Evolutionary conservation across 164 flowering plant species (phyloP).

Genomic region (Paratinospora sagittata): DNA sequence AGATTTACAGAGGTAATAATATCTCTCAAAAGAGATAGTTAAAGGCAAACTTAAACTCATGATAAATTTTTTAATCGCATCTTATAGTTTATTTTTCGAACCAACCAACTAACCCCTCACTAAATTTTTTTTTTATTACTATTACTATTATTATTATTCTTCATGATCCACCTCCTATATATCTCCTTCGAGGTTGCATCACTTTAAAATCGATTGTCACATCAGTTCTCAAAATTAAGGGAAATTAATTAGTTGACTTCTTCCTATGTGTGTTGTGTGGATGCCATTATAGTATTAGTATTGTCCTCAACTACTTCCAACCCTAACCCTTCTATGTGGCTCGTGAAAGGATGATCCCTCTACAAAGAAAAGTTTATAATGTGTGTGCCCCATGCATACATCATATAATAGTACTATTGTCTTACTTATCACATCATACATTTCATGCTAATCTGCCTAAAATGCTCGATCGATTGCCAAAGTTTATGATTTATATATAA

Average conservation of each 20-base stretch:
- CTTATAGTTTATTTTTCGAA: too few relatives aligned
- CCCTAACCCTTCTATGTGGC: neutral
- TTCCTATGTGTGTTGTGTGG: too few relatives aligned
- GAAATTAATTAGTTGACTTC: conserved; percentile 1
- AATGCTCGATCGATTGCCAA: neutral
- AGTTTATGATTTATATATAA: too few relatives aligned
- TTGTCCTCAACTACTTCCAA: neutral
- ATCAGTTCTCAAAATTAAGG: neutral
- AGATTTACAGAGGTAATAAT: too few relatives aligned
- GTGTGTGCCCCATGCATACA: neutral
- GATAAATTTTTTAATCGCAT: too few relatives aligned
- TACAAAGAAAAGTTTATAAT: neutral
- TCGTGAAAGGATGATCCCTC: neutral
- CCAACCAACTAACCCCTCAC: too few relatives aligned
- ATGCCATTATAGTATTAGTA: neutral
- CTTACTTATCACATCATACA: conserved; percentile 1
- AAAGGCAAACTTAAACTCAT: too few relatives aligned
- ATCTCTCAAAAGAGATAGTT: too few relatives aligned
- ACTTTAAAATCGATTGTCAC: neutral
- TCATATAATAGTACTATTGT: neutral
- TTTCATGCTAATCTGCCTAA: neutral
- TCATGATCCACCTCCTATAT: neutral
- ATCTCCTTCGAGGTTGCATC: neutral
- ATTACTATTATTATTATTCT: too few relatives aligned
- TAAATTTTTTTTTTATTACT: too few relatives aligned